phyloP scores from a whole-genome alignment of 352 stramenopile species.

The Thalassiosira livingstoniorum region DNA sequence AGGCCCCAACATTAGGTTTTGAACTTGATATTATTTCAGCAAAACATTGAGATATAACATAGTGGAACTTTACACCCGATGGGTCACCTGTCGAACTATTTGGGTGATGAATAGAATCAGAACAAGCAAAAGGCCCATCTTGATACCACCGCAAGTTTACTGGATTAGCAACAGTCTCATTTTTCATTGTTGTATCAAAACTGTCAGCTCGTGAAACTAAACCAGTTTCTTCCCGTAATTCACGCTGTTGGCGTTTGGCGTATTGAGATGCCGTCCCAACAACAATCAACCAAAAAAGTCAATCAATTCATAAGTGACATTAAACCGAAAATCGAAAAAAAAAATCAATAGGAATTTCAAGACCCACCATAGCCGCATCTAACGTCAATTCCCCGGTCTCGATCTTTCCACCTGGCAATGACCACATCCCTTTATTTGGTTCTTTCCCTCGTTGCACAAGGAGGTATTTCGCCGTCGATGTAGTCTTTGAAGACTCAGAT shows the following conservation, averaged over 20 bases:
- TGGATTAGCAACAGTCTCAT: background rate
- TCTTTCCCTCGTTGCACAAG: constrained; percentile 77
- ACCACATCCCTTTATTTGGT: constrained; percentile 79
- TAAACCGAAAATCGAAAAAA: too few relatives aligned
- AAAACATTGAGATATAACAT: constrained; percentile 84
- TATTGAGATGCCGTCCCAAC: too few relatives aligned
- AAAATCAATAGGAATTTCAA: too few relatives aligned
- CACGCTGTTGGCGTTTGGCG: too few relatives aligned
- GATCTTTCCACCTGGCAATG: constrained; percentile 79
- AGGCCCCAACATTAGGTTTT: constrained; percentile 45
- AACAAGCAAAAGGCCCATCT: constrained; percentile 52
- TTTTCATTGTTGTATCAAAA: background rate
- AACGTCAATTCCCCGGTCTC: constrained; percentile 77
- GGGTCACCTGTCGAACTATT: constrained; percentile 11
- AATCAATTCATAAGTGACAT: too few relatives aligned
- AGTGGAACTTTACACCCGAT: constrained; percentile 80
- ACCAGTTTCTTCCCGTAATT: constrained; percentile 81
- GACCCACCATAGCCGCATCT: constrained; percentile 61
- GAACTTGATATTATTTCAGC: constrained; percentile 40
- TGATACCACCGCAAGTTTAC: constrained; percentile 55
- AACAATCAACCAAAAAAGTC: too few relatives aligned
- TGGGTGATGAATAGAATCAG: constrained; percentile 69
- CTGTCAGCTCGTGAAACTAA: constrained; percentile 23
- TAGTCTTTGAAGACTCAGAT: background rate
- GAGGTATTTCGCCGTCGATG: constrained; percentile 47